These are phyloP conservation scores for Ceratobasidium sp. DNA, from an alignment of 1,284 basidiomycete genomes.

Conservation along the genomic window DNA sequence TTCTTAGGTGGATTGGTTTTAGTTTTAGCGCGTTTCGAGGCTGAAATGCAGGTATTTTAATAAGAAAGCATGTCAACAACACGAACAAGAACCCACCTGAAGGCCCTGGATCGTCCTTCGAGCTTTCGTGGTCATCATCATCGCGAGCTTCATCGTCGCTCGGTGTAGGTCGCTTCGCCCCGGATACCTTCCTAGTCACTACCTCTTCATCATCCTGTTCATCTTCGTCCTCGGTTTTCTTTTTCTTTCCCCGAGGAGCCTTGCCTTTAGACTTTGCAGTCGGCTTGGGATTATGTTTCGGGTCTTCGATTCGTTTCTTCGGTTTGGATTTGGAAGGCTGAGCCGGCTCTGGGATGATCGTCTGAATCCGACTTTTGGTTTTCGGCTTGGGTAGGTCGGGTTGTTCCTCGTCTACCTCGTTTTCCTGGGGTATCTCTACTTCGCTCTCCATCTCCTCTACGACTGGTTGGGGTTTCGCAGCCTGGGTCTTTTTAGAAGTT, in stretches of 20 bases:
- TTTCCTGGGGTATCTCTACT: background rate
- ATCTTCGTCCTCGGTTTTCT: background rate
- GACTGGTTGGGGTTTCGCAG: background rate
- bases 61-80: background rate
- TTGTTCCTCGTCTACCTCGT: slow-evolving; percentile 14
- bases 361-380: slow-evolving; percentile 34
- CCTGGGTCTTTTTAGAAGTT: background rate
- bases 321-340: slow-evolving; percentile 8
- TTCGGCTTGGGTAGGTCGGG: slow-evolving; percentile 13
- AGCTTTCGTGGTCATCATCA: background rate
- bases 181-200: background rate
- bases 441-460: background rate
- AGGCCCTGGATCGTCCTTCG: background rate
- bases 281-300: background rate
- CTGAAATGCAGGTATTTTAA: background rate
- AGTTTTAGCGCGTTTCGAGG: slow-evolving; percentile 35
- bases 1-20: slow-evolving; percentile 25
- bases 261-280: slow-evolving; percentile 6
- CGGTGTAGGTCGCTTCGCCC: slow-evolving; percentile 22
- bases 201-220: slow-evolving; percentile 1
- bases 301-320: slow-evolving; percentile 6
- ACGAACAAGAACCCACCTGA: background rate
- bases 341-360: slow-evolving; percentile 16
- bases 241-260: slow-evolving; percentile 11
- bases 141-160: slow-evolving; percentile 26